Evolutionary conservation across 768 basidiomycete species (phyloP), one percentile per base, ranked within the genome.

Genomic region (Pleurotus pulmonarius): DNA sequence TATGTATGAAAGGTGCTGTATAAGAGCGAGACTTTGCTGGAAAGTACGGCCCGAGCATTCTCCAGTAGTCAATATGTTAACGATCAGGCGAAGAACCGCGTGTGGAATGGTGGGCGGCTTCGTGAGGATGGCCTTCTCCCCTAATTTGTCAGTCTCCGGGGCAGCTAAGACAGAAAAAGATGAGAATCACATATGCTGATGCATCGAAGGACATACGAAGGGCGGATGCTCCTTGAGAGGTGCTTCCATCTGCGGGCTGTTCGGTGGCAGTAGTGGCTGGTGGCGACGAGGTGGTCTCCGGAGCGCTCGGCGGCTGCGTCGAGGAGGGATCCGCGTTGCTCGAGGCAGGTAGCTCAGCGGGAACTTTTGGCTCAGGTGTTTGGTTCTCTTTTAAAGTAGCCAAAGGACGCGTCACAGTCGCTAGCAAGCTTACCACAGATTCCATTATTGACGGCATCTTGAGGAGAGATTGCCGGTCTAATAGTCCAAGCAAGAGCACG

Each of bases 1-100:
- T 58, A 98, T 83, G 69, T 83, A 82, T 0, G 94, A 95, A 18
- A 98, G 75, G 65, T 99, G 87, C 69, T 96, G 93, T 56, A 99
- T 98, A 34, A 98, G 82, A 15, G 87, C 80, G 43, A 98, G 78
- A 40, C 92, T 94, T 67, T 94, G 87, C 62, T 94, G 89, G 82
- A 99, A 99, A n/a, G 95, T 97, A 29, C 90, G 82, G 43, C 89
- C 91, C 20, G 94, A 94, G 66, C 96, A 98, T 75, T 99, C 97
- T 44, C 97, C 97, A 16, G 89, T 81, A n/a, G 97, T 98, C 60
- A 99, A 77, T 63, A 98, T 94, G 70, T 98, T 98, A 67, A 97
- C 94, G 58, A 98, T 93, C 38, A 94, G 82, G 38, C 91, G 87
- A 22, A 98, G 79, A n/a, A 90, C 86, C 3, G 83, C 69, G 51